These are phyloP conservation scores for Xylaria polymorpha DNA, from an alignment of 2,329 filamentous ascomycete genomes.

Conservation along the genomic window DNA sequence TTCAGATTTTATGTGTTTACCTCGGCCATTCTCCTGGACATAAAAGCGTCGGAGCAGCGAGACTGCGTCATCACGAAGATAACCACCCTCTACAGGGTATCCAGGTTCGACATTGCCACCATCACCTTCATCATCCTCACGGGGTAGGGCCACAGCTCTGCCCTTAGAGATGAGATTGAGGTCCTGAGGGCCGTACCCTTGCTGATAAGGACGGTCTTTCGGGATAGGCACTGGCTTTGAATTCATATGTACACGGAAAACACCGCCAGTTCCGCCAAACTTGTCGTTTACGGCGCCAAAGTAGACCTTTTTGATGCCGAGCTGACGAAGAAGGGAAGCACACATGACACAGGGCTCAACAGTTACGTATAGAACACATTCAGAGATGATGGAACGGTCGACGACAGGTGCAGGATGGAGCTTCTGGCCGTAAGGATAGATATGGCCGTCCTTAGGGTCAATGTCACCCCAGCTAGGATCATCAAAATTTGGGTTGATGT, in stretches of 20 bases:
- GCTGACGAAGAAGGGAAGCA: slow-evolving; percentile 88
- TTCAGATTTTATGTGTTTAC: slow-evolving; percentile 58
- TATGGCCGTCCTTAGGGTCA: slow-evolving; percentile 65
- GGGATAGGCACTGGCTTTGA: slow-evolving; percentile 56
- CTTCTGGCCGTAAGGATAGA: slow-evolving; percentile 72
- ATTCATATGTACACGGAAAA: slow-evolving; percentile 83
- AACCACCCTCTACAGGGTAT: slow-evolving; percentile 86
- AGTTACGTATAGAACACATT: slow-evolving; percentile 89
- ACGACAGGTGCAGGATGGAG: slow-evolving; percentile 67
- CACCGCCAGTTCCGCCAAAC: slow-evolving; percentile 95
- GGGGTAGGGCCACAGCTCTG: slow-evolving; percentile 54
- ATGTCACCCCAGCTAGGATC: slow-evolving; percentile 63
- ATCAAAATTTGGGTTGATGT: slow-evolving; percentile 46
- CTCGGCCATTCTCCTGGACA: slow-evolving; percentile 96
- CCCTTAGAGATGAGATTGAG: slow-evolving; percentile 51
- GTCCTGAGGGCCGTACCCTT: slow-evolving; percentile 49
- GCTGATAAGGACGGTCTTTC: slow-evolving; percentile 47
- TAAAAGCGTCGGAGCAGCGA: slow-evolving; percentile 94
- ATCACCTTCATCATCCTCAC: slow-evolving; percentile 57
- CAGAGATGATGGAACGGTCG: slow-evolving; percentile 73
- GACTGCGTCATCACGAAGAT: slow-evolving; percentile 92
- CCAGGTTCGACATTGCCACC: slow-evolving; percentile 80
- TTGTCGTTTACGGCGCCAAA: slow-evolving; percentile 97
- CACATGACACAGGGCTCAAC: slow-evolving; percentile 99
- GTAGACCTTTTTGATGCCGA: slow-evolving; percentile 88